A percentile compares a stretch with the other conserved stretches of the same genome.
Conservation (phyloP, 257 asterid genomes). For the Echites panduratus region DNA sequence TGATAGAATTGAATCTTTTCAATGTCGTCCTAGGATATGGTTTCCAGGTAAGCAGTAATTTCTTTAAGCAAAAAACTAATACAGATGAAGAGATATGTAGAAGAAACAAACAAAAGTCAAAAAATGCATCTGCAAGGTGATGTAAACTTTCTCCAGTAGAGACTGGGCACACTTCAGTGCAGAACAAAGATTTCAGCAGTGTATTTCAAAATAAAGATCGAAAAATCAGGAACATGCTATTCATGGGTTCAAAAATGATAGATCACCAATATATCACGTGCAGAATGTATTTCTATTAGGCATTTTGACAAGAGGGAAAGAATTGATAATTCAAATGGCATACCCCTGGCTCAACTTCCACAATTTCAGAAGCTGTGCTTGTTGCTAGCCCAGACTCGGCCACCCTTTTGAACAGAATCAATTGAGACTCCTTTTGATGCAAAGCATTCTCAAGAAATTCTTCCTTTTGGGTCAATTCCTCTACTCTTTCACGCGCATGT, state of each 20-base stretch:
- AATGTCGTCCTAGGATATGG: background rate
- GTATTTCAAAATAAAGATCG: background rate
- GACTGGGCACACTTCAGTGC: background rate
- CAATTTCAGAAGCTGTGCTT: constrained; percentile 59
- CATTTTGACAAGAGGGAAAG: constrained; percentile 6
- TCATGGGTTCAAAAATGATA: background rate
- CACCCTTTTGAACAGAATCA: constrained; percentile 50
- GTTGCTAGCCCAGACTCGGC: constrained; percentile 52
- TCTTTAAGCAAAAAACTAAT: background rate
- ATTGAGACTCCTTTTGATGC: constrained; percentile 68
- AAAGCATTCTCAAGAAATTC: constrained; percentile 56
- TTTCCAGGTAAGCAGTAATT: background rate
- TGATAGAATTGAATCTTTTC: background rate
- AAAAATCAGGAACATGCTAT: background rate
- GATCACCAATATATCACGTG: background rate
- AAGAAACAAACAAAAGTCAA: background rate
- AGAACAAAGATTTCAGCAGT: background rate
- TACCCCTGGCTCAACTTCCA: constrained; percentile 89
- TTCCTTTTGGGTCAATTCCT: constrained; percentile 55
- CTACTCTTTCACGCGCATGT: constrained; percentile 68
- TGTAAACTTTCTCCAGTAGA: background rate
- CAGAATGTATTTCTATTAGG: constrained; percentile 10
- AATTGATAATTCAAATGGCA: constrained; percentile 25
- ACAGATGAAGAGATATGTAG: background rate
- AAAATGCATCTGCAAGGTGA: background rate